These are phyloP conservation scores for Casaregolazyma suthepensis DNA, from an alignment of 1,139 yeast species.

Conservation along the genomic window DNA sequence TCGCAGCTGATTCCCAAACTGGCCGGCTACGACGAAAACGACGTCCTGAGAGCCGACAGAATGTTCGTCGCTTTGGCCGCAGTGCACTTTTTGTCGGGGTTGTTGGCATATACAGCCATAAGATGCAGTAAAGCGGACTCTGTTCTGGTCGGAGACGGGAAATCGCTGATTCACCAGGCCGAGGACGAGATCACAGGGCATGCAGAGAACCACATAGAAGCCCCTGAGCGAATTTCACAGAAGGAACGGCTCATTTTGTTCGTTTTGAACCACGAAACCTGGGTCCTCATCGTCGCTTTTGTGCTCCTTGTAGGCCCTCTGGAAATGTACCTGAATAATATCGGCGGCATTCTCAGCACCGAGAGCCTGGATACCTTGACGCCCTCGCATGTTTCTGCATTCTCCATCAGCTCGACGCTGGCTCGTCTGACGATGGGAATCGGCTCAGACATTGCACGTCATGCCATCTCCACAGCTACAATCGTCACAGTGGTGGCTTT, in stretches of 20 bases:
- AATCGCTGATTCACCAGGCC: slow-evolving; percentile 8
- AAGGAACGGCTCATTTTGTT: slow-evolving; percentile 45
- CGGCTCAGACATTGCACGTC: slow-evolving; percentile 45
- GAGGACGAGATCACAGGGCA: slow-evolving; percentile 9
- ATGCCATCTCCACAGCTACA: slow-evolving; percentile 26
- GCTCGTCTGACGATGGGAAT: slow-evolving; percentile 66
- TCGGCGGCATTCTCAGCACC: slow-evolving; percentile 52
- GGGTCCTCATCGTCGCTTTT: slow-evolving; percentile 57
- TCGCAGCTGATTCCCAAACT: slow-evolving; percentile 33
- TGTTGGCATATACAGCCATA: slow-evolving; percentile 24
- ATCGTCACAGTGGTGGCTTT: slow-evolving; percentile 24
- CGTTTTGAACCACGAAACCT: slow-evolving; percentile 57
- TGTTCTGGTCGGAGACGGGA: slow-evolving; percentile 4
- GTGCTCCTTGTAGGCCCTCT: slow-evolving; percentile 75
- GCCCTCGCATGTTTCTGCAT: slow-evolving; percentile 48
- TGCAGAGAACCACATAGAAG: slow-evolving; percentile 10
- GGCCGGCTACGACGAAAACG: slow-evolving; percentile 28
- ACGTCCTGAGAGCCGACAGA: slow-evolving; percentile 42
- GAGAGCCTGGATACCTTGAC: slow-evolving; percentile 20
- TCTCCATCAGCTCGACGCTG: slow-evolving; percentile 52
- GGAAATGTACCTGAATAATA: slow-evolving; percentile 80
- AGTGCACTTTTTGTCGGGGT: slow-evolving; percentile 31
- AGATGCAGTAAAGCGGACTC: slow-evolving; percentile 19
- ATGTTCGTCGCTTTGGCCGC: slow-evolving; percentile 56
- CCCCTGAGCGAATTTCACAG: slow-evolving; percentile 36